A percentile compares a stretch with the other conserved stretches of the same genome.
These are phyloP conservation scores for Crepidotus variabilis DNA, from an alignment of 768 basidiomycete genomes.

Conservation along the genomic window DNA sequence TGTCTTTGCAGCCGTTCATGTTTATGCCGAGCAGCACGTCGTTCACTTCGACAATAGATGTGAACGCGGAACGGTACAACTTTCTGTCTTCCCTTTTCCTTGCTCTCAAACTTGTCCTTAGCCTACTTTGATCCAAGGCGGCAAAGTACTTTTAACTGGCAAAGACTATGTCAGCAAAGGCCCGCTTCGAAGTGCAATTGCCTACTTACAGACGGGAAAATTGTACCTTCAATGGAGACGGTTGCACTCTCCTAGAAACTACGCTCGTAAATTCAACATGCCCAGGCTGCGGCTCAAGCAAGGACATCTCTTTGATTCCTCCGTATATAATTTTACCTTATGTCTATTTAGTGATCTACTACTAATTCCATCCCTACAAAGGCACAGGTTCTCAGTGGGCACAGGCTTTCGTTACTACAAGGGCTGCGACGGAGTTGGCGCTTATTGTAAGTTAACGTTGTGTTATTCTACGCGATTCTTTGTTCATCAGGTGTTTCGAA, in stretches of 20 bases:
- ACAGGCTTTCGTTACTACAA: constrained; percentile 34
- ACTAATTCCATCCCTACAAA: constrained; percentile 9
- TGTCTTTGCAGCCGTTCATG: constrained; percentile 12
- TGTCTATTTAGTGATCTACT: background rate
- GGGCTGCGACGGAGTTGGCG: constrained; percentile 39
- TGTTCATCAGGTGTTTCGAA: too few relatives aligned
- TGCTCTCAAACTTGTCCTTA: too few relatives aligned
- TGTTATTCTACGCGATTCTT: background rate
- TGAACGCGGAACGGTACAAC: constrained; percentile 29
- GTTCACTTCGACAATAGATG: constrained; percentile 34
- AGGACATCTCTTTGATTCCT: constrained; percentile 28
- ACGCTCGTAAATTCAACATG: constrained; percentile 24
- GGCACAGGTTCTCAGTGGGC: constrained; percentile 36
- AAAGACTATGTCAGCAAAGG: background rate
- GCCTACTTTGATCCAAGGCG: too few relatives aligned
- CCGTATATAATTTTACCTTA: constrained; percentile 31
- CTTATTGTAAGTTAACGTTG: constrained; percentile 30
- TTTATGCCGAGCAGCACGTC: constrained; percentile 26
- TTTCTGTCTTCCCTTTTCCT: background rate
- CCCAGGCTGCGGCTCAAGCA: constrained; percentile 13
- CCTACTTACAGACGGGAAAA: constrained; percentile 23
- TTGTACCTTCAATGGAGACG: constrained; percentile 30
- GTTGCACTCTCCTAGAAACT: constrained; percentile 28
- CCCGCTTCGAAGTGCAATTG: constrained; percentile 3
- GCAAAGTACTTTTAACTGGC: too few relatives aligned